Conservation (phyloP, 164 flowering plant species). For the Piper betle region DNA sequence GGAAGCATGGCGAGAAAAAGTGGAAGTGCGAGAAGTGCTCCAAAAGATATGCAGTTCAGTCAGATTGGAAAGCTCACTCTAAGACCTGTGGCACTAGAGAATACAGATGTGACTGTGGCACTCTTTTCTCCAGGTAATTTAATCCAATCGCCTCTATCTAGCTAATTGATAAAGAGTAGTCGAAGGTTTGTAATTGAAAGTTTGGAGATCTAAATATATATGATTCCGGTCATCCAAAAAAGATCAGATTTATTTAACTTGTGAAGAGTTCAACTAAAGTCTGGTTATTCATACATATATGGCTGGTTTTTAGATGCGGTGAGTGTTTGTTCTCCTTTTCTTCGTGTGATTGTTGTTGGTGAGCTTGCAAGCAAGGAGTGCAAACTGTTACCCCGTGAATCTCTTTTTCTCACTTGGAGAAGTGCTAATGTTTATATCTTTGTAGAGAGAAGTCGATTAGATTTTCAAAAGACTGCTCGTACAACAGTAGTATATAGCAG, state of each 20-base stretch:
- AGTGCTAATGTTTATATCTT: too few species aligned
- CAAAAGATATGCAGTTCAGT: conserved; percentile 79
- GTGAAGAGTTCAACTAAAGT: too few species aligned
- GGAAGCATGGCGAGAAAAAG: conserved; percentile 93
- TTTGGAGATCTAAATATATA: too few species aligned
- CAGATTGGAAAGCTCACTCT: conserved; percentile 92
- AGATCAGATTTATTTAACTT: too few species aligned
- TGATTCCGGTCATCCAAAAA: too few species aligned
- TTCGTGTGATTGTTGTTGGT: conserved; percentile 1
- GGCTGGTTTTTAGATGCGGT: not conserved
- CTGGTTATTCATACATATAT: too few species aligned
- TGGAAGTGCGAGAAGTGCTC: conserved; percentile 93
- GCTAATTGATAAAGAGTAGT: not conserved
- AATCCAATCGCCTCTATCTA: not conserved
- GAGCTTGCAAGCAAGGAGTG: conserved; percentile 9
- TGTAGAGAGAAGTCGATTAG: too few species aligned
- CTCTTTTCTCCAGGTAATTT: conserved; percentile 77
- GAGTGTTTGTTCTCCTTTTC: not conserved
- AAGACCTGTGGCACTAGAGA: conserved; percentile 84
- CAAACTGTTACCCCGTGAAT: conserved; percentile 31
- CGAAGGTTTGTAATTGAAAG: too few species aligned
- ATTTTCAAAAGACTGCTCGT: too few species aligned
- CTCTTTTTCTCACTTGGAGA: conserved; percentile 5
- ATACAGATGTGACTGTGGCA: conserved; percentile 82
- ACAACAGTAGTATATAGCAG: too few species aligned